Evolutionary conservation across 352 stramenopile species (phyloP), one percentile per base, ranked within the genome.

Genomic region (Phytophthora ramorum): DNA sequence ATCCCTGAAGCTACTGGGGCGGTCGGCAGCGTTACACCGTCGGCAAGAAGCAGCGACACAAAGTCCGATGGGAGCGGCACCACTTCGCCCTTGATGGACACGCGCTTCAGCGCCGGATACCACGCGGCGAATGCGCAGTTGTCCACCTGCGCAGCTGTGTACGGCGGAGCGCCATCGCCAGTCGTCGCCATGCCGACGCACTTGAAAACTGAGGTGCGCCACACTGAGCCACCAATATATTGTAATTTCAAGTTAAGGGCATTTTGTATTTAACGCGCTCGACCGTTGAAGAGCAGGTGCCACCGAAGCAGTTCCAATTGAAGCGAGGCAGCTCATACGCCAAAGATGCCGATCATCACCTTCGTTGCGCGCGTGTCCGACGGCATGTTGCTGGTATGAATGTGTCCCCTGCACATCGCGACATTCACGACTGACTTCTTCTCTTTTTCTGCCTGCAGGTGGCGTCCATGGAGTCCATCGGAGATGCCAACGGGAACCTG

Each of bases 301-400:
- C 19, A 14, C 17, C 46, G 46, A 53, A 53, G 46, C 28, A 20
- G 24, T 35, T 35, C 24, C 45, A 51, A 51, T 51, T 51, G 20
- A 16, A 51, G 45, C 12, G 28, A 34, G 28, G 28, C 5, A 7
- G 26, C 26, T 35, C 35, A 14, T 45, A 10, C 38, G n/a, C n/a
- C 17, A 17, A 41, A 41, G 35, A 98, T 98, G 95, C 93, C 95
- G 62, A 96, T 98, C 63, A 94, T 98, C 70, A 98, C 95, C 47
- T 97, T 98, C 68, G 83, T 98, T 7, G 95, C 95, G 64, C 90
- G 95, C 58, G 86, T 98, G 32, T 97, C 89, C 41, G 95, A 98
- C 71, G 95, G 95, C 50, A 96, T 98, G 79, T 78, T 98, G 48
- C 85, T 98, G 66, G 88, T 96, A 51, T 57, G 82, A 58, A 26